These are phyloP conservation scores for Nitzschia sp. DNA, from an alignment of 108 stramenopile species.

Conservation along the genomic window DNA sequence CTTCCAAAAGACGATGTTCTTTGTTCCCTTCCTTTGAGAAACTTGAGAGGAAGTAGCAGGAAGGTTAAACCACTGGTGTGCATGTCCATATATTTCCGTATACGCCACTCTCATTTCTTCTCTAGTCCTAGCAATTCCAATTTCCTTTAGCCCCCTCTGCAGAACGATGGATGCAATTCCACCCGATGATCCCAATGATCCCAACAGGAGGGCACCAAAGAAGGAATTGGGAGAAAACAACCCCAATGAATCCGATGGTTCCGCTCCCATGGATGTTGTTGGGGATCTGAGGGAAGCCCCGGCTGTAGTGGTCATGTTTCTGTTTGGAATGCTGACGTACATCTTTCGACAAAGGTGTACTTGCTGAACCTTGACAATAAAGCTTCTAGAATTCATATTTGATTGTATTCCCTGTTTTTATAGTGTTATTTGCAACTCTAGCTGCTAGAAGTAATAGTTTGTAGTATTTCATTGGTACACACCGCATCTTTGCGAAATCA, in stretches of 20 bases:
- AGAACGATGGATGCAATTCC: slow-evolving; percentile 67
- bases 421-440: too few species aligned
- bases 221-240: slow-evolving; percentile 33
- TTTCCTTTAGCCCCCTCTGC: too few species aligned
- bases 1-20: too few species aligned
- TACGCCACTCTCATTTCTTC: too few species aligned
- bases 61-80: too few species aligned
- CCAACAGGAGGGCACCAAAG: slow-evolving; percentile 36
- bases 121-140: too few species aligned
- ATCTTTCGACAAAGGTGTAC: slow-evolving; percentile 77
- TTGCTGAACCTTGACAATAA: slow-evolving; percentile 42
- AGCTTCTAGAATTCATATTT: too few species aligned
- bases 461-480: background rate
- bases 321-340: slow-evolving; percentile 75
- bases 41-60: too few species aligned
- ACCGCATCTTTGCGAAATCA: background rate
- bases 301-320: slow-evolving; percentile 78
- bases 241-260: slow-evolving; percentile 20
- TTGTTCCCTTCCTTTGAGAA: too few species aligned
- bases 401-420: too few species aligned
- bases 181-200: slow-evolving; percentile 80
- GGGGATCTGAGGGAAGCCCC: slow-evolving; percentile 75
- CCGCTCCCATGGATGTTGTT: slow-evolving; percentile 68
- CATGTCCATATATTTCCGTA: too few species aligned
- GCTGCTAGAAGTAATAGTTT: too few species aligned